Conservation (phyloP, 306 rosid genomes). For the Glycine latifolia region DNA sequence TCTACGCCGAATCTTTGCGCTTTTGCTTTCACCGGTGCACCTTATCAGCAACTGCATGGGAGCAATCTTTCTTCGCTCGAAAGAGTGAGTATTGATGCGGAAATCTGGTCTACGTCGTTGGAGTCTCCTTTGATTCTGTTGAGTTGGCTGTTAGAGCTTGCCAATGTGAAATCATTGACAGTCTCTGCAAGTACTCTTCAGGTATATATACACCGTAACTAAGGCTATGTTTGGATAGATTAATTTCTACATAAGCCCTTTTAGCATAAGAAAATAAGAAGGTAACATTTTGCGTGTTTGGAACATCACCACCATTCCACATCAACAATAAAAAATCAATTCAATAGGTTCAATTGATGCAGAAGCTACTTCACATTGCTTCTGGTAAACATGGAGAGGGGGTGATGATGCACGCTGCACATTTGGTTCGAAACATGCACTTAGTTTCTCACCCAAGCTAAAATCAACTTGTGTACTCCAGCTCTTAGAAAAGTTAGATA, state of each 20-base stretch:
- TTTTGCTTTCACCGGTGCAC: background rate
- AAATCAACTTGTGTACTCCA: no score
- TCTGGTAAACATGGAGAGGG: no score
- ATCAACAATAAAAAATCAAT: no score
- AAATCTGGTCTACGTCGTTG: background rate
- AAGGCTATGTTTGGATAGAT: background rate
- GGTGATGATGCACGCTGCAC: no score
- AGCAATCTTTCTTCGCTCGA: constrained; percentile 35
- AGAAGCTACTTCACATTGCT: no score
- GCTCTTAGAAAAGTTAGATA: no score
- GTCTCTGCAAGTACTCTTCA: constrained; percentile 39
- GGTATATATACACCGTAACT: constrained; percentile 7
- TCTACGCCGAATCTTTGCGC: constrained; percentile 10
- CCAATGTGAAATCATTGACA: constrained; percentile 1
- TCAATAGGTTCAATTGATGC: no score
- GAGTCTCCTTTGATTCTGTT: constrained; percentile 21
- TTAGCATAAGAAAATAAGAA: background rate
- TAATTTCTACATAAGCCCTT: background rate
- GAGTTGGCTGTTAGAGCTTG: constrained; percentile 12
- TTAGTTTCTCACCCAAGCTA: no score
- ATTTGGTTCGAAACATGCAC: no score
- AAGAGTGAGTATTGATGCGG: constrained; percentile 24
- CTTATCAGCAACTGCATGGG: background rate
- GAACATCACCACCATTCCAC: no score
- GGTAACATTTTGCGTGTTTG: no score